These are phyloP conservation scores for Penicillium alfredii DNA, from an alignment of 495 filamentous ascomycete genomes.

Conservation along the genomic window DNA sequence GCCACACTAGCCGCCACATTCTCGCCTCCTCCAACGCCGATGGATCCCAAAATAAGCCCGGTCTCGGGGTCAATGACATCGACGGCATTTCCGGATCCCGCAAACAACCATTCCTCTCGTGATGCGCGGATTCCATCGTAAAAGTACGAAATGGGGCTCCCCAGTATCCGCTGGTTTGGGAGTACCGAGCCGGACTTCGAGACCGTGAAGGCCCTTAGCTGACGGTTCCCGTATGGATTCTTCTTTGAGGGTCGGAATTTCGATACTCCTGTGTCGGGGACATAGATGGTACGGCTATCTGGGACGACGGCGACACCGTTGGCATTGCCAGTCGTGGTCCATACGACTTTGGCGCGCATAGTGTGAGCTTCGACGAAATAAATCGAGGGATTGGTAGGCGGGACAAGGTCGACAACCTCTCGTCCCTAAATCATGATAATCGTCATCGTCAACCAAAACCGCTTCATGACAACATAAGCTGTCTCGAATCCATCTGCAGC, in stretches of 20 bases:
- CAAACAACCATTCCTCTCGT: constrained; percentile 63
- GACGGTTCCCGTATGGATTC: constrained; percentile 55
- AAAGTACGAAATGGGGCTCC: constrained; percentile 41
- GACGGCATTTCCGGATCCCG: constrained; percentile 80
- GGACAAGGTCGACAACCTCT: constrained; percentile 8
- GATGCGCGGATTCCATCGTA: constrained; percentile 62
- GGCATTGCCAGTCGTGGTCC: constrained; percentile 75
- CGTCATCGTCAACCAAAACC: no score
- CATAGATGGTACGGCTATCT: constrained; percentile 72
- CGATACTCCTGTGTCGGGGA: constrained; percentile 73
- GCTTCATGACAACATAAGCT: no score
- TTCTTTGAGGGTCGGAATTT: constrained; percentile 48
- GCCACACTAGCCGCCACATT: constrained; percentile 12
- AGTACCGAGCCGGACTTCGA: constrained; percentile 63
- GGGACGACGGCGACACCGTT: constrained; percentile 75
- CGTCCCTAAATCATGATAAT: constrained; percentile 7
- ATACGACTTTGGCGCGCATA: constrained; percentile 49
- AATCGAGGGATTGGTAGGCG: constrained; percentile 24
- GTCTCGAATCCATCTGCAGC: neutral
- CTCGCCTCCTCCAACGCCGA: constrained; percentile 11
- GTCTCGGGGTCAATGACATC: constrained; percentile 72
- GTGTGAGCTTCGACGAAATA: constrained; percentile 39
- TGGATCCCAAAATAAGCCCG: constrained; percentile 36
- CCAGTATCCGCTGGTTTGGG: constrained; percentile 6
- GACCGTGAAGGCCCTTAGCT: constrained; percentile 51